Evolutionary conservation across 2,329 filamentous ascomycete genomes (phyloP).

Genomic region (Exutisphaerella laricina): DNA sequence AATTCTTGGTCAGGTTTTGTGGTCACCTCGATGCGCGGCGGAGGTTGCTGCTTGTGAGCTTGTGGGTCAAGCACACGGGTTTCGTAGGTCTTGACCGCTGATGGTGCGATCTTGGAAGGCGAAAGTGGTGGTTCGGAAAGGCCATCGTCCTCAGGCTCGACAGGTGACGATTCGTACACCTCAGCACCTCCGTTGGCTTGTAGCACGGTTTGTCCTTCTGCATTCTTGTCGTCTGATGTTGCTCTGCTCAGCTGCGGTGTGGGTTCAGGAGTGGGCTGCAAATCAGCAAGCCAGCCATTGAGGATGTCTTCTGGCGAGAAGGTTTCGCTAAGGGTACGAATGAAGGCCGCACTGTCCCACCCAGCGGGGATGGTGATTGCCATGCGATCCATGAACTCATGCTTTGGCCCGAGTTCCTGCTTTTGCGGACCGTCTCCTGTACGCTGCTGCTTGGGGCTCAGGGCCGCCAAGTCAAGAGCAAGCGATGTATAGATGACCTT

Average conservation of each 20-base stretch:
- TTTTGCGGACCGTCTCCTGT: slow-evolving; percentile 20
- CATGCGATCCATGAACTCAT: slow-evolving; percentile 54
- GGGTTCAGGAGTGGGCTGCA: slow-evolving; percentile 51
- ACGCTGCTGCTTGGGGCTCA: slow-evolving; percentile 50
- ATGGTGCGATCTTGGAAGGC: slow-evolving; percentile 21
- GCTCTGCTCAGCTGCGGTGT: slow-evolving; percentile 41
- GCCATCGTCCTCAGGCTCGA: slow-evolving; percentile 20
- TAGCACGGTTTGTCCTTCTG: slow-evolving; percentile 11
- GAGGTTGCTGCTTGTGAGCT: slow-evolving; percentile 23
- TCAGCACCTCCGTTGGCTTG: slow-evolving; percentile 25
- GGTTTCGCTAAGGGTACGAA: slow-evolving; percentile 80
- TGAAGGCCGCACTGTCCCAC: slow-evolving; percentile 99
- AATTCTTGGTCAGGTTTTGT: slow-evolving; percentile 33
- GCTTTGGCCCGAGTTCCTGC: slow-evolving; percentile 62
- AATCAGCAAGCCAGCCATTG: slow-evolving; percentile 59
- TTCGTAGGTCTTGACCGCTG: slow-evolving; percentile 30
- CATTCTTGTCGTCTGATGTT: slow-evolving; percentile 19
- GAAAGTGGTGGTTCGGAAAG: slow-evolving; percentile 13
- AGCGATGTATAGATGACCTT: slow-evolving; percentile 82
- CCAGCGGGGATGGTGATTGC: slow-evolving; percentile 93
- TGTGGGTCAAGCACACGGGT: slow-evolving; percentile 30
- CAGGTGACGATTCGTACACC: slow-evolving; percentile 27
- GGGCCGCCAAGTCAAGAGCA: slow-evolving; percentile 41
- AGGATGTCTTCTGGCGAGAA: slow-evolving; percentile 89
- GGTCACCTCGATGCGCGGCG: slow-evolving; percentile 31